phyloP scores from a whole-genome alignment of 352 stramenopile species.

The Pythium monospermum region DNA sequence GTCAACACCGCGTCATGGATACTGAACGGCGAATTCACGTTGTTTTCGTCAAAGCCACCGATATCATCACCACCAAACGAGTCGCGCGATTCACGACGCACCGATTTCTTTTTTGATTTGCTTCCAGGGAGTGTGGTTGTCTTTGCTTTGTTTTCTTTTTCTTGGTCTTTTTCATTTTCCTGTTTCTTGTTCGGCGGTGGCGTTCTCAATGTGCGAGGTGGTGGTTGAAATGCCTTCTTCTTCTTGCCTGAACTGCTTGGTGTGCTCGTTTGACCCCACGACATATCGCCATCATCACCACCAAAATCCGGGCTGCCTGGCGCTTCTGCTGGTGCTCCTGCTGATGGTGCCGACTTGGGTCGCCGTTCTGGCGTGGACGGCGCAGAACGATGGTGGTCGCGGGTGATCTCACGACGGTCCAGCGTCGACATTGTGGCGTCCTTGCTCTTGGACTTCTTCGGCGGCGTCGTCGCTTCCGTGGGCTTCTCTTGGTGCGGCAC shows the following conservation, averaged over 20 bases:
- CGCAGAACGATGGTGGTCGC: no score
- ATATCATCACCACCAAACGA: conserved; percentile 22
- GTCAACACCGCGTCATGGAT: conserved; percentile 57
- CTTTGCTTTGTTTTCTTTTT: no score
- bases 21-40: conserved; percentile 48
- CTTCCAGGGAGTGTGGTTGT: background rate
- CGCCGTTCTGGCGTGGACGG: no score
- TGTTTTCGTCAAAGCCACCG: conserved; percentile 28
- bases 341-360: no score
- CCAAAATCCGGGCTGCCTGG: conserved; percentile 2
- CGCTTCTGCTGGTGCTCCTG: no score
- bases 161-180: no score
- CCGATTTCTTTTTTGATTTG: conserved; percentile 17
- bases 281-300: conserved; percentile 7
- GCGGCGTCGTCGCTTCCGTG: background rate
- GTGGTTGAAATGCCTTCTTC: no score
- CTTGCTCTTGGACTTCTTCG: conserved; percentile 3
- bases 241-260: conserved; percentile 1
- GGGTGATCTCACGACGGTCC: no score
- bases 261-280: conserved; percentile 6
- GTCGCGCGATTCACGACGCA: conserved; percentile 23
- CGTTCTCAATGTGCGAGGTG: no score
- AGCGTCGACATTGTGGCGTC: conserved; percentile 10
- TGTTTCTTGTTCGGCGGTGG: no score
- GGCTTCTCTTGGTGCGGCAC: background rate